Evolutionary conservation across 306 rosid species (phyloP).

Genomic region (Oxytropis ochrocephala): DNA sequence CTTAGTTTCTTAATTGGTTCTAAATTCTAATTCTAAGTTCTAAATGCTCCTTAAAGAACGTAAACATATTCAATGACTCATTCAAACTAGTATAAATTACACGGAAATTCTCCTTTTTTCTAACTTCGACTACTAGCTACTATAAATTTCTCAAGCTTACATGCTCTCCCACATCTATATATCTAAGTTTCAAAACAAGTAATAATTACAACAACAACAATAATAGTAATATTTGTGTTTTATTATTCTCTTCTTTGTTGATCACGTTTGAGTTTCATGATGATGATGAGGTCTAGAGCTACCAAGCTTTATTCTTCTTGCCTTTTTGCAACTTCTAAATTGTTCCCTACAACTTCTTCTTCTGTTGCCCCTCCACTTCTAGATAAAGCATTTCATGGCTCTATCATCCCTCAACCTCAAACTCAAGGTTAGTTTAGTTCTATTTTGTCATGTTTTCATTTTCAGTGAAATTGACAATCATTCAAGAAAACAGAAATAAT

Average conservation of each 20-base stretch:
- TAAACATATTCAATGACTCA: constrained; percentile 8
- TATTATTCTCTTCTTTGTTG: background rate
- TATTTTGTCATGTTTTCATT: too few species aligned
- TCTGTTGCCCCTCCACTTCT: constrained; percentile 2
- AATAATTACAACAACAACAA: background rate
- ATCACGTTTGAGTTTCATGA: constrained; percentile 12
- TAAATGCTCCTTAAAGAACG: background rate
- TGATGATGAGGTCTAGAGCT: constrained; percentile 39
- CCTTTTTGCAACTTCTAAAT: constrained; percentile 24
- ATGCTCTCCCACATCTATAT: background rate
- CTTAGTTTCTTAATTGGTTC: constrained; percentile 1
- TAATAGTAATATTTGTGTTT: background rate
- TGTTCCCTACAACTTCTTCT: constrained; percentile 13
- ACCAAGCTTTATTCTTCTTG: constrained; percentile 9
- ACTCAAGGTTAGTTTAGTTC: constrained; percentile 10
- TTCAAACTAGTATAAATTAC: constrained; percentile 22
- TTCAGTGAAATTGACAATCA: too few species aligned
- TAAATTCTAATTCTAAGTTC: background rate
- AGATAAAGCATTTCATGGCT: constrained; percentile 2
- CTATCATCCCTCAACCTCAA: background rate
- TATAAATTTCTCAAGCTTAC: background rate
- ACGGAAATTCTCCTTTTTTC: constrained; percentile 19
- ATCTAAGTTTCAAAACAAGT: background rate
- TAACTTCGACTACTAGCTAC: constrained; percentile 15
- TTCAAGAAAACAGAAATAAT: too few species aligned